Percentiles rank a stretch among this genome's conserved stretches.
These are phyloP conservation scores for Viridothelium virens DNA, from an alignment of 495 filamentous ascomycete species.

Conservation along the genomic window DNA sequence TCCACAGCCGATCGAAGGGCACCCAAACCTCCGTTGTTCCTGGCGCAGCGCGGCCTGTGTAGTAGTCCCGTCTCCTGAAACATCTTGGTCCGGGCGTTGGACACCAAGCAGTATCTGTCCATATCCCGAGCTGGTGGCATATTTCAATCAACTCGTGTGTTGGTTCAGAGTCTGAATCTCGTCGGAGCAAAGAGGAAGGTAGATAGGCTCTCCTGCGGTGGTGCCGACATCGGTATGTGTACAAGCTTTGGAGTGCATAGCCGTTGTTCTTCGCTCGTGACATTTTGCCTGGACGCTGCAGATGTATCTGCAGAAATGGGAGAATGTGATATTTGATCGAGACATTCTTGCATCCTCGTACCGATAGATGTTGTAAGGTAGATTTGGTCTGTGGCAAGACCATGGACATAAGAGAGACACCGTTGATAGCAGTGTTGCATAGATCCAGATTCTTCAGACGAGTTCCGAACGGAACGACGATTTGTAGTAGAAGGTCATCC, in stretches of 20 bases:
- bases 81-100: slow-evolving; percentile 53
- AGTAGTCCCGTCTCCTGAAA: slow-evolving; percentile 51
- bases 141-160: slow-evolving; percentile 57
- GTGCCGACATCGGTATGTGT: slow-evolving; percentile 54
- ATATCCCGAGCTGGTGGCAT: slow-evolving; percentile 53
- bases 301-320: slow-evolving; percentile 41
- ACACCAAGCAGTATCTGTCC: slow-evolving; percentile 60
- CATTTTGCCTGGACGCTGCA: slow-evolving; percentile 18
- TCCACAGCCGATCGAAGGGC: slow-evolving; percentile 56
- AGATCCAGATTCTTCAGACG: slow-evolving; percentile 51
- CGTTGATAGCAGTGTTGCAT: slow-evolving; percentile 55
- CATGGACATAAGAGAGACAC: slow-evolving; percentile 46
- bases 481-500: slow-evolving; percentile 49
- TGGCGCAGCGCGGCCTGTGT: slow-evolving; percentile 45
- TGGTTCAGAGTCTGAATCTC: slow-evolving; percentile 55
- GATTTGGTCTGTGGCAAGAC: slow-evolving; percentile 47
- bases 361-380: slow-evolving; percentile 51
- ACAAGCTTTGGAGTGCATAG: slow-evolving; percentile 52
- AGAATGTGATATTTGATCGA: slow-evolving; percentile 59
- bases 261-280: slow-evolving; percentile 43
- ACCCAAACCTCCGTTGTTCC: slow-evolving; percentile 53
- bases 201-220: slow-evolving; percentile 54
- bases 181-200: slow-evolving; percentile 45
- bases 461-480: slow-evolving; percentile 49
- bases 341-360: slow-evolving; percentile 58